These are phyloP conservation scores for Pyrenopolyporus hunteri DNA, from an alignment of 495 filamentous ascomycete species.

Conservation along the genomic window DNA sequence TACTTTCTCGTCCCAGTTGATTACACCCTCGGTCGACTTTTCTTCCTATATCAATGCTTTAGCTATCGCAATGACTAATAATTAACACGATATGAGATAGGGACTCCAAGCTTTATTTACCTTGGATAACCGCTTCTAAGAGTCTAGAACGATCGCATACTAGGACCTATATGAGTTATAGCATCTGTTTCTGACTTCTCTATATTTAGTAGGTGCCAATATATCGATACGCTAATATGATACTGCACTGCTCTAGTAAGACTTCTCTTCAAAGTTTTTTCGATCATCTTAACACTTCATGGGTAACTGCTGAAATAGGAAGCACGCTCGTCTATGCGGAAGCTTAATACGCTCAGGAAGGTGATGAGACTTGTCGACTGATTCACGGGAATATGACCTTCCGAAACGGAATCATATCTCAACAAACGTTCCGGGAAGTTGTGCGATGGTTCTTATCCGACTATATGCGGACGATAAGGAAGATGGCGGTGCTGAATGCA, in stretches of 20 bases:
- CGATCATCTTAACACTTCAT: background rate
- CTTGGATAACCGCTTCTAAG: background rate
- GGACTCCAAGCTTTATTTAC: too few species aligned
- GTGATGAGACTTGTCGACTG: background rate
- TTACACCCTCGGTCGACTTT: too few species aligned
- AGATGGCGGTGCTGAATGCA: slow-evolving; percentile 16
- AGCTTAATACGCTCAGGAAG: background rate
- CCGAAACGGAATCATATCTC: too few species aligned
- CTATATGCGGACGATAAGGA: background rate
- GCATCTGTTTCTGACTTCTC: background rate
- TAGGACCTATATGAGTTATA: background rate
- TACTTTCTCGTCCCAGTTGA: too few species aligned
- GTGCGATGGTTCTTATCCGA: background rate
- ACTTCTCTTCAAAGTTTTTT: background rate
- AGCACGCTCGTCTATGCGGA: background rate
- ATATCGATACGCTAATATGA: background rate
- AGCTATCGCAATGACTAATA: too few species aligned
- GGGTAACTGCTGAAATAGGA: slow-evolving; percentile 18
- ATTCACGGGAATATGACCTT: slow-evolving; percentile 9
- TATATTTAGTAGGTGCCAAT: slow-evolving; percentile 14
- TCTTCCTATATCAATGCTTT: too few species aligned
- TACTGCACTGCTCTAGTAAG: background rate
- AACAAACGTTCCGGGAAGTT: too few species aligned
- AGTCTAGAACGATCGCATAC: background rate
- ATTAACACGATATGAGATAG: too few species aligned